Evolutionary conservation across 306 rosid genomes (phyloP), one percentile per base, ranked within the genome.

Genomic region (Abrus precatorius): DNA sequence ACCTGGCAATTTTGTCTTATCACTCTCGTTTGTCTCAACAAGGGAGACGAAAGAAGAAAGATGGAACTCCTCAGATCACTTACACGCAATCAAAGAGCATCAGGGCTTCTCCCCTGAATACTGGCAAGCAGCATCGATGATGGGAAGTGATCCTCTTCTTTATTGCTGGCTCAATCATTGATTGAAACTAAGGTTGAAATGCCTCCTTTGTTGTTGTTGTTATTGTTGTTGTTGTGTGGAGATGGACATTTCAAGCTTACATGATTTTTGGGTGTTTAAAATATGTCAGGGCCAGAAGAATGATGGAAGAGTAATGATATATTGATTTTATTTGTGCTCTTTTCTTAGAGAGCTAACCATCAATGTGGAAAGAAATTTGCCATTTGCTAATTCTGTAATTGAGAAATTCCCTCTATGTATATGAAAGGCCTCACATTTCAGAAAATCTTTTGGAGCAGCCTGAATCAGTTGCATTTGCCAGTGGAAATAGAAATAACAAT

Each of bases 11-110:
- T 69, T 77, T 91, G 72, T 86, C 93, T 0, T 88, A 88, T 77
- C 92, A 94, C 84, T 80, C 97, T 41, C 98, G 94, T 12, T 74
- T 86, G 59, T 88, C 97, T 56, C 93, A 90, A 55, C 98, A 92
- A 85, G 98, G 91, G 72, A 84, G 97, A 73, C 85, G 97, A 41
- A 94, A 83, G 91, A 95, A 91, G 89, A 95, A 86, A 76, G 97
- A 91, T 53, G 97, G 94, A 81, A 81, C 89, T 48, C 92, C 91
- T 44, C 97, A 91, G 72, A 84, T 91, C 80, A 80, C 91, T 12
- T 85, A 85, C 86, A 75, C 89, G 9, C 97, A 86, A 54, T 87
- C 97, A 80, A 91, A 85, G 80, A 92, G 87, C 89, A 86, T 92
- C 81, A 90, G 93, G 76, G 94, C 89, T 33, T 90, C 97, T 61